Evolutionary conservation across 2,329 filamentous ascomycete species (phyloP).

Genomic region (Aureobasidium sp.): DNA sequence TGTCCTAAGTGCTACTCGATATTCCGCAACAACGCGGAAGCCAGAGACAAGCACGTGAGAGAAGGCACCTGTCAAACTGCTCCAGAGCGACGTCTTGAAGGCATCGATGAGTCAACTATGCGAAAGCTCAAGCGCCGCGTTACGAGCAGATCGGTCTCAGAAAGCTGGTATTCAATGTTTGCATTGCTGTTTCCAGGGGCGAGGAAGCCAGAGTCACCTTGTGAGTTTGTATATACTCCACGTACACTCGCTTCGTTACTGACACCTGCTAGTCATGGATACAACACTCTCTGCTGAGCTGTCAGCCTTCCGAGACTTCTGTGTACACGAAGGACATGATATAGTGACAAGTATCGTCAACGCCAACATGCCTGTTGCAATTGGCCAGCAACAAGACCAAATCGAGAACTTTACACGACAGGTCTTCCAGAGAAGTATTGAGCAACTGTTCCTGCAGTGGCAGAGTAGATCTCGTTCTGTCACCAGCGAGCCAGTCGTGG

Average conservation of each 20-base stretch:
- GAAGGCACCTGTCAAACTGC: neutral
- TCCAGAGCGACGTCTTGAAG: constrained; percentile 4
- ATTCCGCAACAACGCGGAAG: constrained; percentile 7
- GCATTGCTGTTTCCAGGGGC: neutral
- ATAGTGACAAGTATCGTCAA: neutral
- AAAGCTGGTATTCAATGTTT: constrained; percentile 13
- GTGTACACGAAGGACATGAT: neutral
- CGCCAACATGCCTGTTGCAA: neutral
- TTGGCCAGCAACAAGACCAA: neutral
- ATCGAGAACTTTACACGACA: neutral
- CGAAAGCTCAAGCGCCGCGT: constrained; percentile 2
- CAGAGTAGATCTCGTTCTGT: neutral
- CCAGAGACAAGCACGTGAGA: neutral
- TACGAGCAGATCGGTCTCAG: neutral
- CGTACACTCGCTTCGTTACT: neutral
- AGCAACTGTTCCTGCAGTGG: neutral
- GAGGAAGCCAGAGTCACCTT: constrained; percentile 1
- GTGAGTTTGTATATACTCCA: neutral
- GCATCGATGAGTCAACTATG: neutral
- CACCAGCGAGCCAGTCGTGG: neutral
- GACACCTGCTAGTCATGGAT: neutral
- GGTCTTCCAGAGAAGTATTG: neutral
- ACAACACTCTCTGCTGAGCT: constrained; percentile 7
- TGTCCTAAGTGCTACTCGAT: constrained; percentile 7
- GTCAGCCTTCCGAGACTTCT: neutral